phyloP scores from a whole-genome alignment of 129 eudicot genomes.

The Flaveria trinervia region DNA sequence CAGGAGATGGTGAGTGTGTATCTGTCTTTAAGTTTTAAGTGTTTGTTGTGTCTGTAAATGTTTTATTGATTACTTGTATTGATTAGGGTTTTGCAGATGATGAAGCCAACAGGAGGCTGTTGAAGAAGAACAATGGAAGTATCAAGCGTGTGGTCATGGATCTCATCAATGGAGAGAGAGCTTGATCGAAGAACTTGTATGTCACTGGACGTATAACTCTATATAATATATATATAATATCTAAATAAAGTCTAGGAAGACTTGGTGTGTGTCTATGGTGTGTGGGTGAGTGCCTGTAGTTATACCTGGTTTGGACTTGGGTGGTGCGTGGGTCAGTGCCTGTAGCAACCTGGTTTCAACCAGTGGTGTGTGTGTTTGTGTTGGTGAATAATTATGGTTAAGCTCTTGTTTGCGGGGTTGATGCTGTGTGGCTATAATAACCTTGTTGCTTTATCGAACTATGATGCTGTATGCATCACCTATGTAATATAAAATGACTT shows the following conservation, averaged over 20 bases:
- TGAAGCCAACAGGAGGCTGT: conserved; percentile 69
- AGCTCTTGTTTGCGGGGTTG: neutral
- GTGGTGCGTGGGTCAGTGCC: neutral
- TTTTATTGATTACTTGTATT: conserved; percentile 10
- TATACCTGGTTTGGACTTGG: neutral
- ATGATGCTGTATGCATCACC: conserved; percentile 26
- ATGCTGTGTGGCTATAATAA: conserved; percentile 13
- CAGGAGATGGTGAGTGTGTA: conserved; percentile 69
- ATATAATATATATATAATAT: neutral
- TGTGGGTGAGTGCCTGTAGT: neutral
- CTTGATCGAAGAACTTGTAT: conserved; percentile 20
- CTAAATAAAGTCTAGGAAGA: conserved; percentile 32
- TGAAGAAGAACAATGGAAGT: conserved; percentile 88
- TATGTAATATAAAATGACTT: conserved; percentile 21
- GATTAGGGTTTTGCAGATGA: conserved; percentile 69
- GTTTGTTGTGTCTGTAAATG: neutral
- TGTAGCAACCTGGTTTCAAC: neutral
- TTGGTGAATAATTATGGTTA: conserved; percentile 7
- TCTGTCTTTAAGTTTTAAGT: neutral
- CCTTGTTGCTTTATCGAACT: conserved; percentile 20
- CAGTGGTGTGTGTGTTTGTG: conserved; percentile 14
- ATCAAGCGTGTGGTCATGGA: conserved; percentile 89
- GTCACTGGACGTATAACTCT: neutral
- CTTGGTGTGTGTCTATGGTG: conserved; percentile 20
- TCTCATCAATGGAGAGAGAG: conserved; percentile 54